Evolutionary conservation across 352 stramenopile species (phyloP).

Genomic region (Globisporangium canariense): DNA sequence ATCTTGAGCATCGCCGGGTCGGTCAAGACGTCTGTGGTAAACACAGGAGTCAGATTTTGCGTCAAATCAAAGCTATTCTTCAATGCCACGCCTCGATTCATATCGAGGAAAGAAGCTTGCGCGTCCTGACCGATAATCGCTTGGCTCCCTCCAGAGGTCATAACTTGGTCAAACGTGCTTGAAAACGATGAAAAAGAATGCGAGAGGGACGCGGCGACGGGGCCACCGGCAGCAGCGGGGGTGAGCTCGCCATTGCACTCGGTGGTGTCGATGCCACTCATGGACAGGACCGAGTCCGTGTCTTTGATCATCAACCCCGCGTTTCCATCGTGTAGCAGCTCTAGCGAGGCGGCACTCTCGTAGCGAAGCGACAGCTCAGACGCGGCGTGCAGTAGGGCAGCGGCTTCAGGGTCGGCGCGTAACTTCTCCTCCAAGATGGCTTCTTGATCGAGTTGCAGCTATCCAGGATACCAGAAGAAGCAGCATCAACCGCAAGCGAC

Average conservation of each 20-base stretch:
- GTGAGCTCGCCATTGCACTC: not conserved
- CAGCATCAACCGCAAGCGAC: not conserved
- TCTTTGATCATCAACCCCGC: not conserved
- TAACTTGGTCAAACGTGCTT: not conserved
- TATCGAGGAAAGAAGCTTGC: conserved; percentile 8
- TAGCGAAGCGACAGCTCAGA: conserved; percentile 7
- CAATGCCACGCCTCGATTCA: conserved; percentile 22
- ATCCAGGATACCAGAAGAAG: too few species aligned
- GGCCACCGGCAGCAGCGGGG: not conserved
- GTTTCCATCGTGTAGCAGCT: not conserved
- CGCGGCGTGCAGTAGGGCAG: conserved; percentile 1
- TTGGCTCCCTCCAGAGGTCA: not conserved
- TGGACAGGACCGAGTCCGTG: conserved; percentile 3
- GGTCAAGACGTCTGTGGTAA: conserved; percentile 77
- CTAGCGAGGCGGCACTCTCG: not conserved
- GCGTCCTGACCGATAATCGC: conserved; percentile 11
- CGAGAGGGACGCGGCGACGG: not conserved
- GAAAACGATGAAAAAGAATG: not conserved
- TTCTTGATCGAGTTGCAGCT: conserved; percentile 3
- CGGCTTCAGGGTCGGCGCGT: conserved; percentile 2
- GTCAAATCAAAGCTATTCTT: conserved; percentile 49
- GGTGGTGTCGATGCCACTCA: not conserved
- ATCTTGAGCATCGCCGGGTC: conserved; percentile 74
- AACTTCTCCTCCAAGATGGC: conserved; percentile 12
- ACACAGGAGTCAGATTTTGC: conserved; percentile 72